phyloP scores from a whole-genome alignment of 2,329 filamentous ascomycete genomes.

The Penicillium sclerotiorum region DNA sequence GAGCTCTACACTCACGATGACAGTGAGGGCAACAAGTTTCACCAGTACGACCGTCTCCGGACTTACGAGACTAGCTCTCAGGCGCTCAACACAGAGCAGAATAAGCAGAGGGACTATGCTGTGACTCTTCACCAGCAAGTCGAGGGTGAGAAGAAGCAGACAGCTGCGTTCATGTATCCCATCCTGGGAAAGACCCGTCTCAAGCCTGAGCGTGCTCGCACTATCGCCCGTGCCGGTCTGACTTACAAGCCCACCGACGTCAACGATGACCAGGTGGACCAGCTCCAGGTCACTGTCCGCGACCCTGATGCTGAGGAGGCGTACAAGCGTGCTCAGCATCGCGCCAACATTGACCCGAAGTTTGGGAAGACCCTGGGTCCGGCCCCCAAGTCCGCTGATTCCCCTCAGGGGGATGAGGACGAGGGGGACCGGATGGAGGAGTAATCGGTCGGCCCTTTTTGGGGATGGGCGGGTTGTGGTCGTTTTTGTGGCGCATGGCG shows the following conservation, averaged over 20 bases:
- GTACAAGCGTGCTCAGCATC: conserved; percentile 50
- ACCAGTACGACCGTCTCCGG: conserved; percentile 60
- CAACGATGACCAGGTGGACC: conserved; percentile 54
- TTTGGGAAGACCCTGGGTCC: conserved; percentile 42
- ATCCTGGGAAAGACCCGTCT: conserved; percentile 60
- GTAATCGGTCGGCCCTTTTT: too few relatives aligned
- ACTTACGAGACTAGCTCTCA: conserved; percentile 64
- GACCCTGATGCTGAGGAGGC: conserved; percentile 54
- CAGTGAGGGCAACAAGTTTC: conserved; percentile 48
- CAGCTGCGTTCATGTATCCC: conserved; percentile 65
- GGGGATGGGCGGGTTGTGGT: too few relatives aligned
- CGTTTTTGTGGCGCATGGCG: too few relatives aligned
- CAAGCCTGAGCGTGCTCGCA: conserved; percentile 52
- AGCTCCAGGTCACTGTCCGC: conserved; percentile 55
- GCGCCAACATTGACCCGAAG: conserved; percentile 50
- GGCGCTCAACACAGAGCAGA: conserved; percentile 52
- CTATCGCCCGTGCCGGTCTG: conserved; percentile 45
- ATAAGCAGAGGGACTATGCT: conserved; percentile 61
- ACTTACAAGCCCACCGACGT: conserved; percentile 40
- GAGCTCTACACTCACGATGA: conserved; percentile 51
- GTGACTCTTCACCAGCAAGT: conserved; percentile 60
- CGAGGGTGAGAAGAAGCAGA: conserved; percentile 41
- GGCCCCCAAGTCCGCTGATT: conserved; percentile 27
- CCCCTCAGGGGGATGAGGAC: neutral
- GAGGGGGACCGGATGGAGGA: too few relatives aligned